Evolutionary conservation across 192 early-diverging fungal genomes (phyloP).

Genomic region (Phycomyces nitens): DNA sequence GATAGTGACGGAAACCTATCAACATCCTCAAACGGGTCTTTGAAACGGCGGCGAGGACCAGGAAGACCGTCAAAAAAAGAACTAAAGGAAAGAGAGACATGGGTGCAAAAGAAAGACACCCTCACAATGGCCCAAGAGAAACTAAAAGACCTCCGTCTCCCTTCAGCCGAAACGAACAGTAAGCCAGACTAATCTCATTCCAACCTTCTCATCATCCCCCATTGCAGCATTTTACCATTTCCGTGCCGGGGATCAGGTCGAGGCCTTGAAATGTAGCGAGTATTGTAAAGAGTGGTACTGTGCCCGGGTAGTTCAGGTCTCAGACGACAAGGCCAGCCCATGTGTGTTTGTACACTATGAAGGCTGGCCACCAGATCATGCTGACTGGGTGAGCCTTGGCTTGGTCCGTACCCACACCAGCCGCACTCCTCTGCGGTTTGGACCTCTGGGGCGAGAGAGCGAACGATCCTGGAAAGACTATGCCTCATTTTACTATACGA

Average conservation of each 20-base stretch:
- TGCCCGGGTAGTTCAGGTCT: slow-evolving; percentile 1
- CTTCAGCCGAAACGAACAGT: background rate
- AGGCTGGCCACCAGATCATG: slow-evolving; percentile 47
- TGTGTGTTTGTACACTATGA: slow-evolving; percentile 48
- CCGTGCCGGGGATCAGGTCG: slow-evolving; percentile 8
- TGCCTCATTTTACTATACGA: slow-evolving; percentile 41
- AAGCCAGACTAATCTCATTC: background rate
- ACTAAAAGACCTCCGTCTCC: background rate
- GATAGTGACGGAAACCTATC: slow-evolving; percentile 7
- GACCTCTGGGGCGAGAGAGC: slow-evolving; percentile 40
- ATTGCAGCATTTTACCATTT: background rate
- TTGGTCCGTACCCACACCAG: slow-evolving; percentile 23
- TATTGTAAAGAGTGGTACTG: slow-evolving; percentile 8
- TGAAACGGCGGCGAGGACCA: slow-evolving; percentile 10
- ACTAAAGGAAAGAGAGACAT: background rate
- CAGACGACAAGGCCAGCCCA: background rate
- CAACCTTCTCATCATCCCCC: background rate
- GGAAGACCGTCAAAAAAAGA: slow-evolving; percentile 11
- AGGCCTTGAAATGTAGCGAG: slow-evolving; percentile 7
- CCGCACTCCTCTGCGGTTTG: slow-evolving; percentile 29
- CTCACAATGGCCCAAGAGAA: background rate
- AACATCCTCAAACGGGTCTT: slow-evolving; percentile 8
- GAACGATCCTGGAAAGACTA: slow-evolving; percentile 43
- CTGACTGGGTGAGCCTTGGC: slow-evolving; percentile 45
- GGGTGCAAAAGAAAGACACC: background rate